Percentiles rank a stretch among this genome's conserved stretches.
phyloP scores from a whole-genome alignment of 352 stramenopile species.

The Phytophthora sansomeana region DNA sequence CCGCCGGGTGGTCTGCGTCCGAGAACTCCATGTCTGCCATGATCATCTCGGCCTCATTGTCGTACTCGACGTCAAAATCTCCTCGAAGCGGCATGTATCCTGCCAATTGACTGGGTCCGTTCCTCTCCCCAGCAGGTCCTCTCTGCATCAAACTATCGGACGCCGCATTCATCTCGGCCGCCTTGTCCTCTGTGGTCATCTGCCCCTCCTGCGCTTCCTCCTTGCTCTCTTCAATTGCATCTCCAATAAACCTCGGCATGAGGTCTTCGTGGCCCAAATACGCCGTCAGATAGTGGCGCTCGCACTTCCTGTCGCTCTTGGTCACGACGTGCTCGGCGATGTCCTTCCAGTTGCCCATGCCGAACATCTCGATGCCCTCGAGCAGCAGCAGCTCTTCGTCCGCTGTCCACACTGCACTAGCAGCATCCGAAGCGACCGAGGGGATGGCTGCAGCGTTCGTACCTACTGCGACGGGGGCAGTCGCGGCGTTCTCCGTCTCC shows the following conservation, averaged over 20 bases:
- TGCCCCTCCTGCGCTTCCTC: constrained; percentile 18
- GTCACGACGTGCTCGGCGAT: constrained; percentile 88
- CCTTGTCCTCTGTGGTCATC: constrained; percentile 43
- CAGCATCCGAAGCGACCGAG: constrained; percentile 3
- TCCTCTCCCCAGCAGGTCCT: constrained; percentile 30
- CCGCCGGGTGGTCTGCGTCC: constrained; percentile 90
- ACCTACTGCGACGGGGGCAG: constrained; percentile 20
- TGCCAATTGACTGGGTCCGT: constrained; percentile 50
- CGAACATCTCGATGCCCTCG: constrained; percentile 96
- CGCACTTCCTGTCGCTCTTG: constrained; percentile 90
- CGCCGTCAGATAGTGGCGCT: constrained; percentile 87
- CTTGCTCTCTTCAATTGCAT: constrained; percentile 43
- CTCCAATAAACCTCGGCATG: constrained; percentile 70
- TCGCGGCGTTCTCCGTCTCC: constrained; percentile 4
- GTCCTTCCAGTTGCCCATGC: constrained; percentile 97
- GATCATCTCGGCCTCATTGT: constrained; percentile 97
- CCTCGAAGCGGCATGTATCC: constrained; percentile 97
- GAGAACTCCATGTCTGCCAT: constrained; percentile 96
- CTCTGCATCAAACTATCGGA: constrained; percentile 24
- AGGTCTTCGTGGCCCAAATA: constrained; percentile 76
- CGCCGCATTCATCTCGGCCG: constrained; percentile 24
- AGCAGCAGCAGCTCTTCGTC: constrained; percentile 97
- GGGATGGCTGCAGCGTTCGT: constrained; percentile 32
- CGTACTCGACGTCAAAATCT: constrained; percentile 98
- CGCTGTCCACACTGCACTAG: constrained; percentile 85